Conservation (phyloP, 306 rosid species). For the Ceratonia siliqua region DNA sequence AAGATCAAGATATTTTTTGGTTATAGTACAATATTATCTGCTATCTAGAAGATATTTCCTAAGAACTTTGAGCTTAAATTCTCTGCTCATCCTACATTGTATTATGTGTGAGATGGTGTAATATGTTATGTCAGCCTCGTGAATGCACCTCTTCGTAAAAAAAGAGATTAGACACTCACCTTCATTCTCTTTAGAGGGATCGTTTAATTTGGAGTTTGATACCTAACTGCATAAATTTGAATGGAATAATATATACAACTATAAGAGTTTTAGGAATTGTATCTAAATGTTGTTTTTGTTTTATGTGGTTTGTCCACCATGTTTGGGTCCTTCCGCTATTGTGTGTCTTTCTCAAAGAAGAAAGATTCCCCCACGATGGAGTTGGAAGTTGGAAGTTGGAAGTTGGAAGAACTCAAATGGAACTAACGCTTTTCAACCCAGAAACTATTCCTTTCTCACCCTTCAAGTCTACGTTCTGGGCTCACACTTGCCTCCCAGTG, state of each 20-base stretch:
- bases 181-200: slow-evolving; percentile 3
- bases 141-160: slow-evolving; percentile 21
- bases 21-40: not conserved
- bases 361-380: too few species aligned
- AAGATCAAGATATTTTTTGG: not conserved
- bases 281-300: too few species aligned
- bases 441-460: not conserved
- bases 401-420: slow-evolving; percentile 7
- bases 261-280: too few species aligned
- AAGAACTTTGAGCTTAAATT: not conserved
- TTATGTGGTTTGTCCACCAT: slow-evolving; percentile 7
- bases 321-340: slow-evolving; percentile 19
- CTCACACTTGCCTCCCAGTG: slow-evolving; percentile 29
- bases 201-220: too few species aligned
- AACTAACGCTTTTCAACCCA: not conserved
- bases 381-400: too few species aligned
- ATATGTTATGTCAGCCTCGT: slow-evolving; percentile 42
- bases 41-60: slow-evolving; percentile 12
- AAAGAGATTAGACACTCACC: not conserved
- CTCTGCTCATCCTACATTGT: too few species aligned
- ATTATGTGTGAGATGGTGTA: slow-evolving; percentile 23
- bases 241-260: too few species aligned
- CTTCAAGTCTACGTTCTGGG: too few species aligned
- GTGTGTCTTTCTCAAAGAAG: not conserved
- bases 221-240: too few species aligned